Conservation (phyloP, 2,329 filamentous ascomycete genomes). For the Neurospora sp. region DNA sequence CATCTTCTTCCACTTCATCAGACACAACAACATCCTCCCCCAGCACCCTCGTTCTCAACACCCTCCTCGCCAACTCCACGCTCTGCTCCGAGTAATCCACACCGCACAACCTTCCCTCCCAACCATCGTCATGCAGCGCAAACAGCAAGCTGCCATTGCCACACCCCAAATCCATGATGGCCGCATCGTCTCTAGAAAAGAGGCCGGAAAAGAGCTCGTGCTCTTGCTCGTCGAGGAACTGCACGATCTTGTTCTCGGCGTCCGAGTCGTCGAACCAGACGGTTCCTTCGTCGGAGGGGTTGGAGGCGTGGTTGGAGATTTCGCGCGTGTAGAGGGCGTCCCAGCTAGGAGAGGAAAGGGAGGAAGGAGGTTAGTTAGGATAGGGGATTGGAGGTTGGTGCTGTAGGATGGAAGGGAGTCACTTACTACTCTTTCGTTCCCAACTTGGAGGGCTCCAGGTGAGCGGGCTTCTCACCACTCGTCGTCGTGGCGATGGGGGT, state of each 20-base stretch:
- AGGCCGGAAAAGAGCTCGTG: conserved; percentile 12
- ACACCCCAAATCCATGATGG: conserved; percentile 80
- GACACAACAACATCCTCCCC: conserved; percentile 9
- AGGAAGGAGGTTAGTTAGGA: neutral
- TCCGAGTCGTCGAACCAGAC: conserved; percentile 95
- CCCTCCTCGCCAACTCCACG: conserved; percentile 60
- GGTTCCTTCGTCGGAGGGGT: conserved; percentile 74
- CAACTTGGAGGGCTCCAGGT: conserved; percentile 67
- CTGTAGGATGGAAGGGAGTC: neutral
- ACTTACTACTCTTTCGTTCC: conserved; percentile 87
- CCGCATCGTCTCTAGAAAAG: conserved; percentile 27
- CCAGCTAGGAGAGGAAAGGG: conserved; percentile 46
- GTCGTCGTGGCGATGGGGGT: neutral
- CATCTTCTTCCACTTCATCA: conserved; percentile 17
- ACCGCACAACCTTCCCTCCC: conserved; percentile 64
- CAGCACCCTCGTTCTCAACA: conserved; percentile 34
- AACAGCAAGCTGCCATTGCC: conserved; percentile 92
- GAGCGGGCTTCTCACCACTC: conserved; percentile 36
- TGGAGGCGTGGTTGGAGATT: conserved; percentile 58
- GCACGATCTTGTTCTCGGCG: conserved; percentile 71
- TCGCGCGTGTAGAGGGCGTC: conserved; percentile 64
- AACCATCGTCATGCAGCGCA: conserved; percentile 56
- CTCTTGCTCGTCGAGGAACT: conserved; percentile 45
- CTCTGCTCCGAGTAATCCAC: conserved; percentile 79
- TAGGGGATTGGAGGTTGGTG: neutral